These are phyloP conservation scores for Fusarium kyushuense DNA, from an alignment of 2,329 filamentous ascomycete genomes.

Conservation along the genomic window DNA sequence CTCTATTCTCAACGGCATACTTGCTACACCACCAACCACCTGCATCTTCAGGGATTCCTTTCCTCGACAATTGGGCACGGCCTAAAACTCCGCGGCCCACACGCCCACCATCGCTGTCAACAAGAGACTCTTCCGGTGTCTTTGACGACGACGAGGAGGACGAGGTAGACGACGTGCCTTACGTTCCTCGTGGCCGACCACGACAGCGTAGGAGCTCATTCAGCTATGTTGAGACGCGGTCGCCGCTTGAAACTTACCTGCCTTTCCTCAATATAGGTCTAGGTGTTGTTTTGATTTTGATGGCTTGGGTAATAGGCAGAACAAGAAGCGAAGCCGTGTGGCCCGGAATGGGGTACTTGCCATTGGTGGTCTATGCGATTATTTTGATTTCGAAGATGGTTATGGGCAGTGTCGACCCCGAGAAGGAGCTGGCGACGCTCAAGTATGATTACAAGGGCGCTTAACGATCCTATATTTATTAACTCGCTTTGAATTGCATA, in stretches of 20 bases:
- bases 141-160: slow-evolving; percentile 38
- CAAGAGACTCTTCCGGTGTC: slow-evolving; percentile 26
- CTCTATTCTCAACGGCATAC: slow-evolving; percentile 72
- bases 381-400: slow-evolving; percentile 72
- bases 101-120: slow-evolving; percentile 40
- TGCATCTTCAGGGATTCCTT: slow-evolving; percentile 63
- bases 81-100: slow-evolving; percentile 44
- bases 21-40: slow-evolving; percentile 69
- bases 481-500: not conserved
- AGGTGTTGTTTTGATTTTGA: slow-evolving; percentile 63
- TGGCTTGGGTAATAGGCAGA: slow-evolving; percentile 56
- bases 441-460: slow-evolving; percentile 77
- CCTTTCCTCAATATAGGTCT: slow-evolving; percentile 71
- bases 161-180: slow-evolving; percentile 29
- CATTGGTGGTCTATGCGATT: slow-evolving; percentile 69
- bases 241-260: slow-evolving; percentile 68
- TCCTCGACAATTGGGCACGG: slow-evolving; percentile 61
- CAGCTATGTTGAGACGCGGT: slow-evolving; percentile 40
- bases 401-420: slow-evolving; percentile 77
- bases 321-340: slow-evolving; percentile 53
- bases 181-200: slow-evolving; percentile 27
- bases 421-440: slow-evolving; percentile 70
- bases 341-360: slow-evolving; percentile 63
- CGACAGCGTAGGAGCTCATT: slow-evolving; percentile 42
- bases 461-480: slow-evolving; percentile 49